phyloP scores from a whole-genome alignment of 768 basidiomycete genomes.

The Chalciporus piperatus region DNA sequence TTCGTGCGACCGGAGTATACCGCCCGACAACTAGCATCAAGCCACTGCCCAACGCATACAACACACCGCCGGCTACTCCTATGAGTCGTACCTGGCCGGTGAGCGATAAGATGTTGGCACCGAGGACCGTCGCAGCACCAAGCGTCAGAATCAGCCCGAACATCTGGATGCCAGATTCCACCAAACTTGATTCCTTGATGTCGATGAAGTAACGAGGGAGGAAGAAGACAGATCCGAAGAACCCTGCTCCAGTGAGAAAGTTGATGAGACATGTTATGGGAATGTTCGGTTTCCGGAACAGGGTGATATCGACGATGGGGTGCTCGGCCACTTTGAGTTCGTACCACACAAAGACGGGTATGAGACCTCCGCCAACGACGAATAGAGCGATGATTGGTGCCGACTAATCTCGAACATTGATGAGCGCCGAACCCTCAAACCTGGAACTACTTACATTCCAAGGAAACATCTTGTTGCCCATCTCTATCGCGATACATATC shows the following conservation, averaged over 20 bases:
- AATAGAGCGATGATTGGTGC: slow-evolving; percentile 28
- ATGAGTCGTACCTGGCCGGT: slow-evolving; percentile 32
- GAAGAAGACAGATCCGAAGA: slow-evolving; percentile 37
- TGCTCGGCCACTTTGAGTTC: slow-evolving; percentile 32
- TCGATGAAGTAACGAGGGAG: slow-evolving; percentile 40
- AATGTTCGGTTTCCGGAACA: slow-evolving; percentile 35
- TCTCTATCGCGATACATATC: slow-evolving; percentile 37
- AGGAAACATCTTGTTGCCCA: slow-evolving; percentile 37
- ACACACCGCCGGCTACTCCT: slow-evolving; percentile 28
- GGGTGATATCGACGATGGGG: slow-evolving; percentile 33
- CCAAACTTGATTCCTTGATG: slow-evolving; percentile 31
- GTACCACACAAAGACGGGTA: slow-evolving; percentile 35
- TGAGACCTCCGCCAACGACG: slow-evolving; percentile 28
- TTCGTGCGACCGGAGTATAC: slow-evolving; percentile 23
- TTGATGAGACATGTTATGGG: slow-evolving; percentile 36
- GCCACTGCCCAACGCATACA: slow-evolving; percentile 33
- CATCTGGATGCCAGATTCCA: slow-evolving; percentile 36
- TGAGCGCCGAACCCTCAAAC: slow-evolving; percentile 1
- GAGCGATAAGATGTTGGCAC: slow-evolving; percentile 32
- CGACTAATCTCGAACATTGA: slow-evolving; percentile 20
- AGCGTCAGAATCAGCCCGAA: slow-evolving; percentile 33
- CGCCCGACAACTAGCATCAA: slow-evolving; percentile 34
- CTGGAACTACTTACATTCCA: slow-evolving; percentile 27
- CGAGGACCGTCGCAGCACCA: slow-evolving; percentile 34
- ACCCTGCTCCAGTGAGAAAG: slow-evolving; percentile 37